Base-by-base conservation (phyloP, 768 basidiomycete species). In the Leccinum variicolor region DNA sequence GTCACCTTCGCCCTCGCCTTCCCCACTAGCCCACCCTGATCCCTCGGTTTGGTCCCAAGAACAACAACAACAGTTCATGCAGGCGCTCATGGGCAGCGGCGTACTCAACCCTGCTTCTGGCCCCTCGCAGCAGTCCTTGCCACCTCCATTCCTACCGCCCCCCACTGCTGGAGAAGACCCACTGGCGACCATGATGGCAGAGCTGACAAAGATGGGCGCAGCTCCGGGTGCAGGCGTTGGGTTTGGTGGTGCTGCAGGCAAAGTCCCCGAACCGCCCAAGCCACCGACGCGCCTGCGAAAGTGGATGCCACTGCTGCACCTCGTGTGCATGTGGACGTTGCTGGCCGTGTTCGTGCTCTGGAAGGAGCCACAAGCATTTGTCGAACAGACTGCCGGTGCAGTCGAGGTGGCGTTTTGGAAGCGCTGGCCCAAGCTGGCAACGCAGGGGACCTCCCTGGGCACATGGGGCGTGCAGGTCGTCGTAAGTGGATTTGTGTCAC, bases 261-360 rank as follows among this genome's bases (percentile, higher is more conserved):
- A 74, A 53, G 62, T 60, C 3, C 69, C 73, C 25, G 66, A 57
- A 9, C 55, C 67, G 51, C 52, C 67, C 50, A 64, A 71, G 29
- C 73, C 76, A 3, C 77, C 78, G 26, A 79, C 84, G 28, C 72
- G 70, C 14, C 51, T 85, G 33, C 86, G 87, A 62, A 87, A 83
- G 59, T 64, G 85, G 36, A 71, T 89, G 68, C 89, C 88, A 0
- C 65, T 90, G 58, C 53, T 90, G 23, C 90, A 92, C 67, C 63
- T 90, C 25, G 45, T 85, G 11, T 77, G 81, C 8, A 80, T 84
- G 70, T 89, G 90, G 85, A 68, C 69, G 23, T 69, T 93, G 55
- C 69, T 92, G 47, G 80, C 79, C 5, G 87, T 83, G 68, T 92
- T 90, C 66, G 80, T 89, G 6, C 57, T 90, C 13, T 85, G 79